Conservation (phyloP, 148 eudicot genomes). For the Diospyros lotus region DNA sequence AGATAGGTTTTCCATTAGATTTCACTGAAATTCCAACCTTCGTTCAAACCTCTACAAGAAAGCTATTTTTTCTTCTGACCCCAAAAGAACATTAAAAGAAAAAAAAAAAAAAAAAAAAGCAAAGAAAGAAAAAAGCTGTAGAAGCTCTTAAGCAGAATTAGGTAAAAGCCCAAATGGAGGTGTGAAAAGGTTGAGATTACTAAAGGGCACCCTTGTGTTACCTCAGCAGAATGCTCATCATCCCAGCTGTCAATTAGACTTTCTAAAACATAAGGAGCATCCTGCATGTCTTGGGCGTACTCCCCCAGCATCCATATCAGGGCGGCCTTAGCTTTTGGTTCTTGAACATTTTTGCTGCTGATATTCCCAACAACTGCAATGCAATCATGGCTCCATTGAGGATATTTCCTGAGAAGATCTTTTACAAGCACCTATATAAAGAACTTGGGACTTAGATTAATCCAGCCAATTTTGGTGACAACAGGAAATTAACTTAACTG, state of each 20-base stretch:
- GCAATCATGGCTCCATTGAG: slow-evolving; percentile 99
- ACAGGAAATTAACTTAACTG: not conserved
- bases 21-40: not conserved
- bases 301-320: slow-evolving; percentile 99
- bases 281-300: slow-evolving; percentile 97
- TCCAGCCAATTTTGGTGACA: not conserved
- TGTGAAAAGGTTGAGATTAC: not conserved
- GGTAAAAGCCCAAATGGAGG: not conserved
- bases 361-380: slow-evolving; percentile 98
- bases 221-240: slow-evolving; percentile 97
- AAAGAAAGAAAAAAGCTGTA: not conserved
- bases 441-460: slow-evolving; percentile 5
- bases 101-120: slow-evolving; percentile 2
- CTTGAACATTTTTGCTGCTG: slow-evolving; percentile 96
- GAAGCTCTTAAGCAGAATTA: not conserved
- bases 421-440: slow-evolving; percentile 84
- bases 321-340: slow-evolving; percentile 99
- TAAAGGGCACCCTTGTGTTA: slow-evolving; percentile 23
- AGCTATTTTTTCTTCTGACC: not conserved
- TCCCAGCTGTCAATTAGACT: slow-evolving; percentile 87
- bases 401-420: slow-evolving; percentile 98
- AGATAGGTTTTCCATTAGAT: not conserved
- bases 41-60: not conserved
- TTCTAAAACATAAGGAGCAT: slow-evolving; percentile 91
- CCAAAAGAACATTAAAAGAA: not conserved